Evolutionary conservation across 371 early-diverging fungal species (phyloP), one percentile per base, ranked within the genome.

Genomic region (Zopfochytrium polystomum): DNA sequence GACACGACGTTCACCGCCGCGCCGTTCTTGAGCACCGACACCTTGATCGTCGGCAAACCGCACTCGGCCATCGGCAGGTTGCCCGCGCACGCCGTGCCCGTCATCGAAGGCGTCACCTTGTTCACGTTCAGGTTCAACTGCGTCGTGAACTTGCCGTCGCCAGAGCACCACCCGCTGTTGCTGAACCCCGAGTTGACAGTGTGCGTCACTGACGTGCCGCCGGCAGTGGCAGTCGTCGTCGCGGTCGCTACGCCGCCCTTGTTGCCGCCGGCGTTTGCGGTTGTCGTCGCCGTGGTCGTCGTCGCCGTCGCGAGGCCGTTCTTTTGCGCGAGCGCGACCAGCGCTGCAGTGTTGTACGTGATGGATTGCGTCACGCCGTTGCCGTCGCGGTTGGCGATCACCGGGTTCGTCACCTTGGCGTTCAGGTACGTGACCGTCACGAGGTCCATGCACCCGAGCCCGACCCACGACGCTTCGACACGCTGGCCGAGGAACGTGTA

Each of bases 281-380:
- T 18, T 7, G 38, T 38, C 11, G 18, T 18, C 11, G 18, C 38
- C 11, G 18, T 38, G 38, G 38, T 38, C 25, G 99, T 99, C 80
- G 76, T 91, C 32, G 83, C 59, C 86, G 97, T 20, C 75, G 89
- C 9, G 87, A 88, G 71, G 29, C 60, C 60, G 11, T 31, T 35
- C 20, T 51, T 31, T n/a, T 3, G 11, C 4, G 47, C n/a, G 52
- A 52, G 27, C 3, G 51, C 52, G 25, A 43, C n/a, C 18, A 60
- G 23, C 13, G n/a, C 3, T 3, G 60, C 33, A 6, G 60, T 60
- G 43, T 52, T 51, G 44, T 42, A 52, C 4, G 60, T 42, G 9
- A 52, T 3, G 11, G 26, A 13, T 27, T 9, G 11, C 29, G 52
- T 42, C 4, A 60, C 51, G 13, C 59, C 59, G 51, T 59, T 52